Base-by-base conservation (phyloP, 805 yeast species). In the Barnettozyma pratensis region DNA sequence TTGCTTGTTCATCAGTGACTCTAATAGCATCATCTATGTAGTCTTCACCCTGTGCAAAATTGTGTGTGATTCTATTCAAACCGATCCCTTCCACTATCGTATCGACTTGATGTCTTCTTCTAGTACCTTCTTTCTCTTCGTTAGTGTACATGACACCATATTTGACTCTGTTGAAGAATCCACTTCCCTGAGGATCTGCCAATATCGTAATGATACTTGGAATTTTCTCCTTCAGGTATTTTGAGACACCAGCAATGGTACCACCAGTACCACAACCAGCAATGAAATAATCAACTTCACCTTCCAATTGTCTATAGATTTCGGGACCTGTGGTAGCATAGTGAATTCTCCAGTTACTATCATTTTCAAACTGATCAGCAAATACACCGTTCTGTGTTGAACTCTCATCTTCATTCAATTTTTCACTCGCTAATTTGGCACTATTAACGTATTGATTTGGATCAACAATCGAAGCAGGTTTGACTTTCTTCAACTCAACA, bases 181-280 rank as follows among this genome's bases (percentile, higher is more conserved):
- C 99, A 12, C 94, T 83, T 0, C 99, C 99, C 60, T 89, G 97
- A 1, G 98, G 98, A 65, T 92, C 99, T 0, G 97, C 96, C 31
- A 94, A 69, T 3, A 87, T 74, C 41, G 67, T 71, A 0, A 85
- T 60, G 0, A 61, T 42, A 0, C 71, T 62, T 14, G 71, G 59
- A 3, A 62, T 40, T 36, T 70, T 62, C 46, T 73, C 79, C 59
- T 83, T 88, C 58, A 92, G 73, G 66, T 74, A 94, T 51, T 75
- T 75, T 4, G 96, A 79, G 30, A 90, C 90, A 48, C 99, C 99
- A n/a, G 96, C 74, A 41, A 92, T 88, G 2, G 99, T 94, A 49
- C 99, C 99, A 45, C 94, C 99, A 0, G 99, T 92, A 9, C 99
- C 99, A 34, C 96, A 87, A 0, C 98, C 98, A 2, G 92, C 78